Base-by-base conservation (phyloP, 1,284 basidiomycete species). In the Gomphus sp. region DNA sequence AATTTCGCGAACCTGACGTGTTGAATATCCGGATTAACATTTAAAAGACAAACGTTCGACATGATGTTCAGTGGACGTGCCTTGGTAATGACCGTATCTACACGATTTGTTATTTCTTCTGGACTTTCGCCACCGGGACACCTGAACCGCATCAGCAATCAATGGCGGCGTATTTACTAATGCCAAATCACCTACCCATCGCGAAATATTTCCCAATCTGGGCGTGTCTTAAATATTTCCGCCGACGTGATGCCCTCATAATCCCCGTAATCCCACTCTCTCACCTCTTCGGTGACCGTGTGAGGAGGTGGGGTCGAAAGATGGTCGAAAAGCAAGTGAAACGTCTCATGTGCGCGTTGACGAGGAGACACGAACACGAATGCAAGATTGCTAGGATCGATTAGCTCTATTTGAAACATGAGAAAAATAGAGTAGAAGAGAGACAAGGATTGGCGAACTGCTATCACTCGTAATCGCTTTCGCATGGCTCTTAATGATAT, bases 251-350 rank as follows among this genome's bases (percentile, higher is more conserved):
- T 79, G 11, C 93, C 93, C 70, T 97, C 93, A 67, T 92, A 96
- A 10, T 90, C 81, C 31, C 93, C 92, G 69, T 95, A 95, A 66
- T 94, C 88, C 91, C 93, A 95, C 71, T 95, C 89, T 52, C 82
- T 76, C 48, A 81, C 81, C 31, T 82, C 77, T 64, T 91, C 88
- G 0, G 85, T 84, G 49, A 84, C 69, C 31, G 77, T 68, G 65
- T 85, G 81, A 52, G 76, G 64, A 4, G 87, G 87, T 22, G 71
- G 59, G 51, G 78, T 65, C 3, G 72, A 69, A 44, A 81, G 69
- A 62, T 83, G 78, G 18, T 77, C 78, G 61, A 93, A 93, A 33
- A 93, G 73, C 50, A 96, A 77, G 62, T 93, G 80, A 67, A 92
- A 95, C 0, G 94, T 98, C 65, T 74, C 81, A 65, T 89, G 87